phyloP scores from a whole-genome alignment of 257 asterid species.

The Solanum bulbocastanum region DNA sequence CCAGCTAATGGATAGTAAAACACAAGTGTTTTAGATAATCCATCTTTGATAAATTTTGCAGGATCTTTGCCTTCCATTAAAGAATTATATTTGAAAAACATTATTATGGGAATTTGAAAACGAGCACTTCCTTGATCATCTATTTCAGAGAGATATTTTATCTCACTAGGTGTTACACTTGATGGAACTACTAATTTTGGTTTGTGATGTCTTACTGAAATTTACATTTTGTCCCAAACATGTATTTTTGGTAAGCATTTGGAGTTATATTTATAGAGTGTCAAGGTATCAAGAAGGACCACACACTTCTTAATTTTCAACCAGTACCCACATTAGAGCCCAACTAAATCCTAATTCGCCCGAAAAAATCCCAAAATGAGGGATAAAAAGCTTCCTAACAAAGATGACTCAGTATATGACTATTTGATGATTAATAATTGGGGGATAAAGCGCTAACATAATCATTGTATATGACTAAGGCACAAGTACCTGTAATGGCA shows the following conservation, averaged over 20 bases:
- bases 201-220: neutral
- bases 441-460: too few species aligned
- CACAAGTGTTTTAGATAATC: constrained; percentile 3
- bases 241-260: neutral
- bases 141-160: neutral
- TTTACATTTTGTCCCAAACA: neutral
- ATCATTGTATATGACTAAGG: too few species aligned
- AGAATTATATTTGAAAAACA: neutral
- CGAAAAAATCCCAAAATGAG: too few species aligned
- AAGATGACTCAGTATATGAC: too few species aligned
- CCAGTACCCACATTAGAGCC: too few species aligned
- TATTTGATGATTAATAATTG: too few species aligned
- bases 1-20: constrained; percentile 2
- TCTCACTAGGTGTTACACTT: neutral
- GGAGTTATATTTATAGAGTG: neutral
- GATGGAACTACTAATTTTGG: neutral
- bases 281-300: neutral
- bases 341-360: too few species aligned
- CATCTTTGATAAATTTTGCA: neutral
- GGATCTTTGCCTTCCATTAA: neutral
- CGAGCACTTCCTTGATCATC: neutral
- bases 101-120: neutral
- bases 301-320: too few species aligned
- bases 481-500: too few species aligned
- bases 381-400: too few species aligned